phyloP scores from a whole-genome alignment of 352 stramenopile species.

The Pythium dissotocum region DNA sequence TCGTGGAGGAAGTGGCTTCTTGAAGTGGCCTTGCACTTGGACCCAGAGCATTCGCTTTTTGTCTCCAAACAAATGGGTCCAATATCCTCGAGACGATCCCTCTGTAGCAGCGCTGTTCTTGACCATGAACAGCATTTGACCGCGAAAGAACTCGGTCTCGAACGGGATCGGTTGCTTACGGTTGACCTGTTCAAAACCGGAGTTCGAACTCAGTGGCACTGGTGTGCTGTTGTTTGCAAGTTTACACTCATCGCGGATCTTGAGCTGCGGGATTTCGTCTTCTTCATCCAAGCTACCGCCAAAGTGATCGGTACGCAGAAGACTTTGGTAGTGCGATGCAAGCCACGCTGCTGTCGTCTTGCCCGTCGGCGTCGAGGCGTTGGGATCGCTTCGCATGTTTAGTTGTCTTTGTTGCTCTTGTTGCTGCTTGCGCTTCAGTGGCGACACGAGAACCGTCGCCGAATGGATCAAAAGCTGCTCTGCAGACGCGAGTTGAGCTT shows the following conservation, averaged over 20 bases:
- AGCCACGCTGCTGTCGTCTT: slow-evolving; percentile 27
- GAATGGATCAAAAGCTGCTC: slow-evolving; percentile 28
- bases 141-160: slow-evolving; percentile 47
- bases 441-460: slow-evolving; percentile 24
- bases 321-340: slow-evolving; percentile 16
- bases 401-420: not conserved
- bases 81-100: slow-evolving; percentile 7
- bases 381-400: slow-evolving; percentile 7
- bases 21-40: slow-evolving; percentile 69
- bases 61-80: slow-evolving; percentile 38
- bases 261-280: slow-evolving; percentile 35
- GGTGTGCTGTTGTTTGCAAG: not conserved
- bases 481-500: slow-evolving; percentile 25
- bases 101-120: slow-evolving; percentile 16
- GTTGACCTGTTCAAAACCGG: slow-evolving; percentile 30
- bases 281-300: not conserved
- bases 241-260: slow-evolving; percentile 35
- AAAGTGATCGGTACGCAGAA: slow-evolving; percentile 15
- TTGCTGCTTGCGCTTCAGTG: slow-evolving; percentile 6
- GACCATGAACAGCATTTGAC: slow-evolving; percentile 41
- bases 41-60: slow-evolving; percentile 49
- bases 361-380: slow-evolving; percentile 14
- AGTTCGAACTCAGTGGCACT: not conserved
- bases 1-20: slow-evolving; percentile 29
- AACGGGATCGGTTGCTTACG: slow-evolving; percentile 42